These are phyloP conservation scores for Musa schizocarpa DNA, from an alignment of 176 grass and related monocot genomes.

Conservation along the genomic window DNA sequence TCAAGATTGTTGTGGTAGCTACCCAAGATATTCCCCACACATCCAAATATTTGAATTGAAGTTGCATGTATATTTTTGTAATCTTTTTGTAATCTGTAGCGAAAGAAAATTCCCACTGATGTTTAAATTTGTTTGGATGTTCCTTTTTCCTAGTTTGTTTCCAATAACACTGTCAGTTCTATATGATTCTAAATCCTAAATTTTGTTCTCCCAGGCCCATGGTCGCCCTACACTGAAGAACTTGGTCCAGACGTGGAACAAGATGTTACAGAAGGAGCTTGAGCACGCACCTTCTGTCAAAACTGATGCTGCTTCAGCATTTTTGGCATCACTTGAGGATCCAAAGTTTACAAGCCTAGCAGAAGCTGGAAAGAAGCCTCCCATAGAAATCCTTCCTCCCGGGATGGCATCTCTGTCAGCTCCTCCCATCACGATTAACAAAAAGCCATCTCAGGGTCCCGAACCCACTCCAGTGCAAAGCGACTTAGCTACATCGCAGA, in stretches of 20 bases:
- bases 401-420: conserved; percentile 90
- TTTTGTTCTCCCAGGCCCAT: conserved; percentile 49
- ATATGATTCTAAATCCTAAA: conserved; percentile 24
- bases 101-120: not conserved
- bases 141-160: not conserved
- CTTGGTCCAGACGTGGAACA: conserved; percentile 87
- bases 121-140: not conserved
- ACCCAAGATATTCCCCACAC: not conserved
- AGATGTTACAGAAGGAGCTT: conserved; percentile 83
- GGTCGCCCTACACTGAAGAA: conserved; percentile 78
- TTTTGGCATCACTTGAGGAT: conserved; percentile 93
- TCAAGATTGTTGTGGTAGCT: not conserved
- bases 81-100: not conserved
- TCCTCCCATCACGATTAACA: conserved; percentile 72
- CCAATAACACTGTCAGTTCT: not conserved
- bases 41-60: not conserved
- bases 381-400: conserved; percentile 92
- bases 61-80: not conserved
- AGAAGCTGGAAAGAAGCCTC: conserved; percentile 74
- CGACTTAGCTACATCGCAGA: conserved; percentile 22
- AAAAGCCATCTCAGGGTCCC: conserved; percentile 23
- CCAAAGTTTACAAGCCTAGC: conserved; percentile 77
- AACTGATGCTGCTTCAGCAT: conserved; percentile 87
- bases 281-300: conserved; percentile 77
- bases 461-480: conserved; percentile 27